Conservation (phyloP, 495 filamentous ascomycete genomes). For the Tuber brumale region DNA sequence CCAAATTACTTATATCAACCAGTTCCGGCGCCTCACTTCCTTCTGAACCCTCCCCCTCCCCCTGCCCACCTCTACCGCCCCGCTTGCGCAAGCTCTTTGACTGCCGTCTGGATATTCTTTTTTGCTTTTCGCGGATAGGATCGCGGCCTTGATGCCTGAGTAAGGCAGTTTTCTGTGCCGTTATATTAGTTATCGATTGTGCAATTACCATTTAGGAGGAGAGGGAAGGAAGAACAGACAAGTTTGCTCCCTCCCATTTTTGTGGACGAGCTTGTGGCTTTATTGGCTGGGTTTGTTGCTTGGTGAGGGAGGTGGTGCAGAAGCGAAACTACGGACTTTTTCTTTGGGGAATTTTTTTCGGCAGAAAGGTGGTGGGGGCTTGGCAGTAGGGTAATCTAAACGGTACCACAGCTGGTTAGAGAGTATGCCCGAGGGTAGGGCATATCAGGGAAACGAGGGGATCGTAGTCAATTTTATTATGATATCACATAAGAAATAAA, state of each 20-base stretch:
- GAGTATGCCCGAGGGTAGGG: too few species aligned
- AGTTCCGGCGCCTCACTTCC: constrained; percentile 27
- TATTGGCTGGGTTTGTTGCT: background rate
- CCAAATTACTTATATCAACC: constrained; percentile 18
- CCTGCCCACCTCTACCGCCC: background rate
- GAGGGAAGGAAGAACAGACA: constrained; percentile 4
- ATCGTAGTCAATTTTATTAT: too few species aligned
- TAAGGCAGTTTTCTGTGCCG: constrained; percentile 37
- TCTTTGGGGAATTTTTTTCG: constrained; percentile 6
- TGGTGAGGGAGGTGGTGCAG: background rate
- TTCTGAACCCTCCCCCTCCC: constrained; percentile 13
- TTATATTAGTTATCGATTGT: constrained; percentile 9
- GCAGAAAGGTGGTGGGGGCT: constrained; percentile 5
- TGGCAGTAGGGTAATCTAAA: constrained; percentile 11
- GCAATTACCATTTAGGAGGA: background rate
- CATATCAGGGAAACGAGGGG: too few species aligned
- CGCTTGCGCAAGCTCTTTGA: constrained; percentile 17
- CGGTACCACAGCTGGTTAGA: too few species aligned
- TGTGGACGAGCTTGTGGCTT: constrained; percentile 10
- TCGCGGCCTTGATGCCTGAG: constrained; percentile 34
- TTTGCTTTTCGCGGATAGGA: constrained; percentile 32
- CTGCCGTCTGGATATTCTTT: constrained; percentile 31
- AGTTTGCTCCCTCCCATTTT: constrained; percentile 40
- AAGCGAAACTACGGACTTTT: constrained; percentile 9
- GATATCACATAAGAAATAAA: constrained; percentile 6